A percentile compares a stretch with the other conserved stretches of the same genome.
Conservation (phyloP, 2,329 filamentous ascomycete species). For the Colletotrichum higginsianum region DNA sequence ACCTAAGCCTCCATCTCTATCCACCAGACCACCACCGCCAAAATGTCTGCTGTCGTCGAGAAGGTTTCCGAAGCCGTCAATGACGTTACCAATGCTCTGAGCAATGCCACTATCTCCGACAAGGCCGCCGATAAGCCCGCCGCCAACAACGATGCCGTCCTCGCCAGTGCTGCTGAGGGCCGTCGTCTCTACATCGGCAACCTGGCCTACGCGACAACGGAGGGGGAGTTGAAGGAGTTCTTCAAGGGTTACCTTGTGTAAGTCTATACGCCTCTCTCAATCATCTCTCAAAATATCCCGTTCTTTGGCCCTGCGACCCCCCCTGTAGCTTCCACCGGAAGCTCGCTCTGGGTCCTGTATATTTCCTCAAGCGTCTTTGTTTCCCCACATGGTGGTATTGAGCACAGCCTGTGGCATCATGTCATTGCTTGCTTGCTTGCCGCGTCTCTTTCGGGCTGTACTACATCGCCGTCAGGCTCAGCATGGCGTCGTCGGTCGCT, state of each 20-base stretch:
- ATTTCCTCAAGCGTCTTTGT: not conserved
- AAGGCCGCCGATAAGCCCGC: conserved; percentile 63
- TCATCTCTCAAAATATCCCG: not conserved
- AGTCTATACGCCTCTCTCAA: conserved; percentile 61
- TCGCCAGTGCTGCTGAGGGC: conserved; percentile 97
- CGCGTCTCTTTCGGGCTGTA: not conserved
- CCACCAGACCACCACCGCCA: conserved; percentile 63
- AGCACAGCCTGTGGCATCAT: not conserved
- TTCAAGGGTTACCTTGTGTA: conserved; percentile 99
- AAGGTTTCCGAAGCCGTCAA: conserved; percentile 79
- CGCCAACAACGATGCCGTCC: conserved; percentile 88
- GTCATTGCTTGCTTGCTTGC: conserved; percentile 1
- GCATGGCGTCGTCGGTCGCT: conserved; percentile 1
- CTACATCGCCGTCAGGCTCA: conserved; percentile 6
- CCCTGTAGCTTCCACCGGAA: conserved; percentile 16
- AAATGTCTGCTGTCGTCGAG: conserved; percentile 89
- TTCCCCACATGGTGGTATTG: conserved; percentile 1
- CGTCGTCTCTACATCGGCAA: conserved; percentile 99
- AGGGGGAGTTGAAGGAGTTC: conserved; percentile 99
- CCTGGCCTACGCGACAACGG: conserved; percentile 99
- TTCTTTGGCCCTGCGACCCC: not conserved
- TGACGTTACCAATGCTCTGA: conserved; percentile 82
- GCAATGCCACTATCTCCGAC: conserved; percentile 79
- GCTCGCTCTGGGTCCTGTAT: conserved; percentile 13
- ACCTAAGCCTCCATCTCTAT: conserved; percentile 52